These are phyloP conservation scores for Pholiota conissans DNA, from an alignment of 768 basidiomycete species.

Conservation along the genomic window DNA sequence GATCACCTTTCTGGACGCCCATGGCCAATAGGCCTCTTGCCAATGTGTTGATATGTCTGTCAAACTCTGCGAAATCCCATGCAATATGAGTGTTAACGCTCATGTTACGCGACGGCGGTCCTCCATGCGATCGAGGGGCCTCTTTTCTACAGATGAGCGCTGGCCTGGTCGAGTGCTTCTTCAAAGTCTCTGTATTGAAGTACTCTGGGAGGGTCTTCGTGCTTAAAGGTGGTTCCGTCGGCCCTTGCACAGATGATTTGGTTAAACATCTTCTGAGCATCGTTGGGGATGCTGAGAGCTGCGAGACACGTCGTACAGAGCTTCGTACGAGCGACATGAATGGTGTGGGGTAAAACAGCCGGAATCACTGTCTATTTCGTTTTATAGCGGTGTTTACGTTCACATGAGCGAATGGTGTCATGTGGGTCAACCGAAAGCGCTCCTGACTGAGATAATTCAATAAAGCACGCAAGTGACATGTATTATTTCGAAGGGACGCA, in stretches of 20 bases:
- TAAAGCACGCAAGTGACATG: too few species aligned
- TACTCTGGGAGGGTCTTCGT: conserved; percentile 59
- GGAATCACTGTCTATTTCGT: not conserved
- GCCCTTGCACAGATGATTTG: conserved; percentile 57
- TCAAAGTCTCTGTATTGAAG: conserved; percentile 58
- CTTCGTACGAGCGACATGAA: conserved; percentile 11
- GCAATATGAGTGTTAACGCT: conserved; percentile 51
- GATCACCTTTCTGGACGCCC: conserved; percentile 74
- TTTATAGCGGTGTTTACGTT: not conserved
- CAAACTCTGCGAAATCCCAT: conserved; percentile 76
- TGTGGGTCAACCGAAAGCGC: not conserved
- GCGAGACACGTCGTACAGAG: conserved; percentile 3
- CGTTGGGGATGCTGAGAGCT: not conserved
- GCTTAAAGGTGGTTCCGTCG: conserved; percentile 54
- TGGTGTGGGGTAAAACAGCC: not conserved
- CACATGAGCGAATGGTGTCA: not conserved
- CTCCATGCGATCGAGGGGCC: conserved; percentile 55
- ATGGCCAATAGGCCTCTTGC: conserved; percentile 68
- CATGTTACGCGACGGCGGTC: conserved; percentile 54
- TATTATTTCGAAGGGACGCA: too few species aligned
- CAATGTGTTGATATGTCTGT: conserved; percentile 62
- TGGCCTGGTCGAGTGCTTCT: conserved; percentile 45
- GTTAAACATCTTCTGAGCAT: conserved; percentile 29
- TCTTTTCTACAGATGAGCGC: conserved; percentile 71
- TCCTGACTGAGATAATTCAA: too few species aligned